A percentile compares a stretch with the other conserved stretches of the same genome.
These are phyloP conservation scores for Circinella minor DNA, from an alignment of 371 early-diverging fungal genomes.

Conservation along the genomic window DNA sequence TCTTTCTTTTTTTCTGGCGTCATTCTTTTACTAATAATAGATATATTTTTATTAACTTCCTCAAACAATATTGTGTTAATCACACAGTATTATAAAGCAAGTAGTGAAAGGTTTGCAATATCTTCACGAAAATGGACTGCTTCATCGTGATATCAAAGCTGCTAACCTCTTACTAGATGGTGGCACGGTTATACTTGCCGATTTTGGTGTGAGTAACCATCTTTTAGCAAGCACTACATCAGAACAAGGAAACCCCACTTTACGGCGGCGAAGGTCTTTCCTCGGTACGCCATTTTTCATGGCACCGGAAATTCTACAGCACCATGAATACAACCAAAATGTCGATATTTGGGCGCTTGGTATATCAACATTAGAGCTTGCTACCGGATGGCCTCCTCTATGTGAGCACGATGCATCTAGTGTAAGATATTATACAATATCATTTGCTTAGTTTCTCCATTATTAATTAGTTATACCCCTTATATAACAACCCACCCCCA, in stretches of 20 bases:
- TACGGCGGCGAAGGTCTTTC: slow-evolving; percentile 40
- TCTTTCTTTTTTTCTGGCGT: neutral
- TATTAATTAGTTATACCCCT: neutral
- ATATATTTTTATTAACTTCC: no score
- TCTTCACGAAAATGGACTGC: slow-evolving; percentile 89
- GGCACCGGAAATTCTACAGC: slow-evolving; percentile 89
- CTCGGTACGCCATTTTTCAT: slow-evolving; percentile 92
- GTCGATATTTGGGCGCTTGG: slow-evolving; percentile 93
- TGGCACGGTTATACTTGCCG: slow-evolving; percentile 48
- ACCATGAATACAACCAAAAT: slow-evolving; percentile 74
- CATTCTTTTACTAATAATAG: neutral
- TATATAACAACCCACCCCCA: no score
- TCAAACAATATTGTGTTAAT: neutral
- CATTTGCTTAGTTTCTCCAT: neutral
- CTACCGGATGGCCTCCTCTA: slow-evolving; percentile 92
- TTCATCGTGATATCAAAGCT: slow-evolving; percentile 97
- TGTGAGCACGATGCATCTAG: slow-evolving; percentile 88
- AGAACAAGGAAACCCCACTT: neutral
- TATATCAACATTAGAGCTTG: slow-evolving; percentile 94
- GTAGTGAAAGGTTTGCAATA: slow-evolving; percentile 88
- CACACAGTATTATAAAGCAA: slow-evolving; percentile 75
- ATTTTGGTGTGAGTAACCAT: slow-evolving; percentile 52
- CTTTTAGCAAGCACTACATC: slow-evolving; percentile 8
- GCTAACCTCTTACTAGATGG: slow-evolving; percentile 83
- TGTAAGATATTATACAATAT: slow-evolving; percentile 22